Conservation (phyloP, 2,329 filamentous ascomycete species). For the Canariomyces notabilis region DNA sequence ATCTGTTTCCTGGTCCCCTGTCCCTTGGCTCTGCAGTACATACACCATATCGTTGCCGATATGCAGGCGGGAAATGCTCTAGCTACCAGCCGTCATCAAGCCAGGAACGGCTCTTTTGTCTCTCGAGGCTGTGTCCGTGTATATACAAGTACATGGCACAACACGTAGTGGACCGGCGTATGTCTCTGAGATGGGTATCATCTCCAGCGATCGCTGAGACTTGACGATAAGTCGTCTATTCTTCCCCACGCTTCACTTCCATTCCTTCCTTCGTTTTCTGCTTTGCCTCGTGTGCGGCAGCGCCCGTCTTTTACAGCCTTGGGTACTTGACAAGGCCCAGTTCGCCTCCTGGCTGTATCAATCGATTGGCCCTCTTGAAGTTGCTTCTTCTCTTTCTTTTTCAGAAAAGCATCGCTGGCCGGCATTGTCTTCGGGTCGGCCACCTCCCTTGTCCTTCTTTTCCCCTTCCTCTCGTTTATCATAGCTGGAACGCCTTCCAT, state of each 20-base stretch:
- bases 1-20: background rate
- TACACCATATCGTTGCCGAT: no score
- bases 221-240: no score
- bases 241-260: background rate
- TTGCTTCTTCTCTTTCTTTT: no score
- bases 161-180: no score
- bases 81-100: no score
- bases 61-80: no score
- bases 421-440: background rate
- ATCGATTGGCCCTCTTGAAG: background rate
- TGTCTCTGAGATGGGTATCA: no score
- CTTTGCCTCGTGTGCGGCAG: background rate
- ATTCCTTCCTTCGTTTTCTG: background rate
- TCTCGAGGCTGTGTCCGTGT: no score
- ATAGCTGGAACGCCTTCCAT: no score
- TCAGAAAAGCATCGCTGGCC: background rate
- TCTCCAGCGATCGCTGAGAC: no score
- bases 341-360: background rate
- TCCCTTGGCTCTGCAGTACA: background rate
- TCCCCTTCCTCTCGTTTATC: background rate
- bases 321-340: background rate
- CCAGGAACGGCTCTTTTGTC: no score
- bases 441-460: background rate
- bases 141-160: no score
- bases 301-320: background rate